Conservation (phyloP, 352 stramenopile species). For the Pythium chondricola region DNA sequence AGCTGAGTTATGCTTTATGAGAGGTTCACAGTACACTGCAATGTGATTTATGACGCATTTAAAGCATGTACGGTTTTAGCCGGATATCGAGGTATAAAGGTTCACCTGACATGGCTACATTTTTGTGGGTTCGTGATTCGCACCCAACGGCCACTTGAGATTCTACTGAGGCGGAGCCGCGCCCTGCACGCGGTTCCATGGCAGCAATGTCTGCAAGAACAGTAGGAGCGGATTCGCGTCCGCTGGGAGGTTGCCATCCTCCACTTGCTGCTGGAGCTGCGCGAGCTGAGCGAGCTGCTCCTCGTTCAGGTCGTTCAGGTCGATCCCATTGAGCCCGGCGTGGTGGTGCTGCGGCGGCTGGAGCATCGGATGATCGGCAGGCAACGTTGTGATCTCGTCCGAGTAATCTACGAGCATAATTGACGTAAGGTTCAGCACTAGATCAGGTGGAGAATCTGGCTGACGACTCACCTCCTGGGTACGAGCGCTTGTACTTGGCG, state of each 20-base stretch:
- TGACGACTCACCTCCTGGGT: slow-evolving; percentile 52
- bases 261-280: slow-evolving; percentile 53
- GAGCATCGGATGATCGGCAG: slow-evolving; percentile 79
- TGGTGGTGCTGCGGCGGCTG: slow-evolving; percentile 52
- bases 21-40: not conserved
- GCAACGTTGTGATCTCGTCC: slow-evolving; percentile 83
- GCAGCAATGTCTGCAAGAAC: slow-evolving; percentile 78
- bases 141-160: not conserved
- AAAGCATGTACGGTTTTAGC: not conserved
- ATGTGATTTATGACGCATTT: no score
- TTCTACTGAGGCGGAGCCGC: slow-evolving; percentile 17
- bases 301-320: slow-evolving; percentile 52
- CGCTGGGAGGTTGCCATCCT: slow-evolving; percentile 61
- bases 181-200: slow-evolving; percentile 80
- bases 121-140: not conserved
- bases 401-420: slow-evolving; percentile 55
- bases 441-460: not conserved
- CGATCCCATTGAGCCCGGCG: slow-evolving; percentile 4
- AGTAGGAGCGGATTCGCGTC: slow-evolving; percentile 80
- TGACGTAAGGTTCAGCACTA: not conserved
- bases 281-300: slow-evolving; percentile 48
- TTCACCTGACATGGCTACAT: slow-evolving; percentile 19
- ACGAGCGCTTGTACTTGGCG: slow-evolving; percentile 68
- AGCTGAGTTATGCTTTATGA: slow-evolving; percentile 1
- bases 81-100: not conserved